phyloP scores from a whole-genome alignment of 345 rosid species.

The Eucalyptus sp. region DNA sequence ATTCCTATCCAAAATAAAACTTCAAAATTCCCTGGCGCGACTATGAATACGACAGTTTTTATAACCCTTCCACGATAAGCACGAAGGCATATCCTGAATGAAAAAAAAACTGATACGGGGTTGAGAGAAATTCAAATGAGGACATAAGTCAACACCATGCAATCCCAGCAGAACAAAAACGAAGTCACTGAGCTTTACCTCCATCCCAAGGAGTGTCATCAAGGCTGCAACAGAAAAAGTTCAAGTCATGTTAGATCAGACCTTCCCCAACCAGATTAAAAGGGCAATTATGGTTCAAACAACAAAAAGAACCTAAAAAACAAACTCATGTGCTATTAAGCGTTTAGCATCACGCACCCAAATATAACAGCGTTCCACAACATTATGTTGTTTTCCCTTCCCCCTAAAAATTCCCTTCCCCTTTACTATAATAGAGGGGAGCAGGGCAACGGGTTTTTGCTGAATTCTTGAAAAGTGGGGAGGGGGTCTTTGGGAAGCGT shows the following conservation, averaged over 20 bases:
- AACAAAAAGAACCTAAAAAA: too few relatives aligned
- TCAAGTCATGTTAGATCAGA: neutral
- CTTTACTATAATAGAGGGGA: too few relatives aligned
- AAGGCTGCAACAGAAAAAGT: slow-evolving; percentile 33
- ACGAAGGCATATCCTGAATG: neutral
- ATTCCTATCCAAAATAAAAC: neutral
- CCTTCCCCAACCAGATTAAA: slow-evolving; percentile 1
- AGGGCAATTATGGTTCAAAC: neutral
- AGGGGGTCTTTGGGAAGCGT: too few relatives aligned
- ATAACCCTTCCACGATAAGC: neutral
- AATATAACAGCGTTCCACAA: too few relatives aligned
- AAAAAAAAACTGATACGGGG: neutral
- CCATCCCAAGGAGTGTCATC: slow-evolving; percentile 86
- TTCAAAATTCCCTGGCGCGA: neutral
- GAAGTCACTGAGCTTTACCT: slow-evolving; percentile 24
- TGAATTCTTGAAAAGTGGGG: too few relatives aligned
- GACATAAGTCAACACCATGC: neutral
- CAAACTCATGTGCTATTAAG: too few relatives aligned
- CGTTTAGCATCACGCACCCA: too few relatives aligned
- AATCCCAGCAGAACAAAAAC: neutral
- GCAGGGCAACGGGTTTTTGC: too few relatives aligned
- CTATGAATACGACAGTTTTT: neutral
- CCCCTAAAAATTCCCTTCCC: too few relatives aligned
- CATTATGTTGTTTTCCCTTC: too few relatives aligned
- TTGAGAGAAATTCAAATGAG: neutral